These are phyloP conservation scores for Exophiala oligosperma DNA, from an alignment of 2,329 filamentous ascomycete species.

Conservation along the genomic window DNA sequence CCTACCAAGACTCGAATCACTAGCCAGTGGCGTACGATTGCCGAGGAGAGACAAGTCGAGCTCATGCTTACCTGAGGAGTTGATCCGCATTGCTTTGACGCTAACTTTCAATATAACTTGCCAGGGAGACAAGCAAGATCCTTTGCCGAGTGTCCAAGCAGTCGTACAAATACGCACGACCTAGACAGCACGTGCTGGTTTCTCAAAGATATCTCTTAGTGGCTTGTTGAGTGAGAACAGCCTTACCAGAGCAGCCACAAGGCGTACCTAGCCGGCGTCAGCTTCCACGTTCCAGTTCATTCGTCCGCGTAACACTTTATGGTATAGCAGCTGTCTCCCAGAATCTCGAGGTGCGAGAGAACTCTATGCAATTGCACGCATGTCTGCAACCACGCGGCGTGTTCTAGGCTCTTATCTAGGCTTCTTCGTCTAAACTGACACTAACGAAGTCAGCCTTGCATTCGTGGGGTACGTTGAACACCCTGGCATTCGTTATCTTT, in stretches of 20 bases:
- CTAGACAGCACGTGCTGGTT: no score
- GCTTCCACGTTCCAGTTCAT: no score
- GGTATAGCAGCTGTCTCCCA: no score
- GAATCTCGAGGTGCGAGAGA: no score
- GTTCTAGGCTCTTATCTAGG: background rate
- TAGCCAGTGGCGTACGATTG: conserved; percentile 5
- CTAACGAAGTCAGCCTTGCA: background rate
- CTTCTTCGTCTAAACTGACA: background rate
- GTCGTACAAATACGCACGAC: no score
- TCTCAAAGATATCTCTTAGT: no score
- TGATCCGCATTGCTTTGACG: background rate
- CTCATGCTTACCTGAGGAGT: conserved; percentile 1
- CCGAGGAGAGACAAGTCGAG: conserved; percentile 6
- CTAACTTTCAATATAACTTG: no score
- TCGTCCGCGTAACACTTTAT: no score
- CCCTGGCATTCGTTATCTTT: conserved; percentile 1
- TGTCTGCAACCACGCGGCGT: background rate
- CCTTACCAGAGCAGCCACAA: no score
- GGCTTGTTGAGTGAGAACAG: no score
- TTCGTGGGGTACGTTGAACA: background rate
- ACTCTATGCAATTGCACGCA: no score
- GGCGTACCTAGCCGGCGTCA: no score
- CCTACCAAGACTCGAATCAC: background rate
- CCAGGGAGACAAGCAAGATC: background rate
- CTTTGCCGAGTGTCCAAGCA: background rate